A percentile compares a stretch with the other conserved stretches of the same genome.
Evolutionary conservation across 2,329 filamentous ascomycete genomes (phyloP).

Genomic region (Cercospora brassicicola): DNA sequence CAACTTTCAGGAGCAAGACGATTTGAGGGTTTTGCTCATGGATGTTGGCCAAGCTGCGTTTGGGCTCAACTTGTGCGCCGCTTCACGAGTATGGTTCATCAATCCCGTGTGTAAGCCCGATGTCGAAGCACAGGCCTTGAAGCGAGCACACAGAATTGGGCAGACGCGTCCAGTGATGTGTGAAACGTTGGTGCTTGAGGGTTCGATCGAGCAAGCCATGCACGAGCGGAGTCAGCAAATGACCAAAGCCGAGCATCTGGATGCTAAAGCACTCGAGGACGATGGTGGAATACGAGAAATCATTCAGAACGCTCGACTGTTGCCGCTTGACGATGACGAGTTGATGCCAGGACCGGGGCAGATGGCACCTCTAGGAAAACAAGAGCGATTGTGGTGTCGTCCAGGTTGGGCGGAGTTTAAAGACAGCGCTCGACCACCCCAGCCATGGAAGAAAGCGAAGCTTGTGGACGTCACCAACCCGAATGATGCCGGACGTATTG

Average conservation of each 20-base stretch:
- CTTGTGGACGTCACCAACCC: slow-evolving; percentile 4
- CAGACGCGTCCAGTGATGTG: slow-evolving; percentile 77
- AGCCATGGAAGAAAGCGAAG: neutral
- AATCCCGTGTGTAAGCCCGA: slow-evolving; percentile 82
- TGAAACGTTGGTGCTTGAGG: slow-evolving; percentile 77
- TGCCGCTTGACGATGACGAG: slow-evolving; percentile 45
- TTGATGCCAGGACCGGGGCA: slow-evolving; percentile 34
- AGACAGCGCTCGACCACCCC: neutral
- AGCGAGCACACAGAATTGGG: slow-evolving; percentile 83
- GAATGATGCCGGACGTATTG: neutral
- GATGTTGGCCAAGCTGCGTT: slow-evolving; percentile 87
- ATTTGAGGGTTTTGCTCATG: slow-evolving; percentile 80
- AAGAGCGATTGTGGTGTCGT: slow-evolving; percentile 50
- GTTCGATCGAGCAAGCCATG: slow-evolving; percentile 83
- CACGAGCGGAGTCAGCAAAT: slow-evolving; percentile 71
- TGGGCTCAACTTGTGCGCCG: slow-evolving; percentile 79
- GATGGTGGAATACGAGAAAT: slow-evolving; percentile 60
- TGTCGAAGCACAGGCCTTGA: slow-evolving; percentile 87
- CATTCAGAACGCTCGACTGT: slow-evolving; percentile 56
- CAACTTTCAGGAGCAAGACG: slow-evolving; percentile 69
- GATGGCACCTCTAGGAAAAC: slow-evolving; percentile 45
- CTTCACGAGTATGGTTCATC: slow-evolving; percentile 84
- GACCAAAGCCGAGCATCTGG: slow-evolving; percentile 61
- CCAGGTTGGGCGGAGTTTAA: slow-evolving; percentile 27
- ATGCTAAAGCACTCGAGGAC: slow-evolving; percentile 59